phyloP scores from a whole-genome alignment of 495 filamentous ascomycete genomes.

The Penicillium macrosclerotiorum region DNA sequence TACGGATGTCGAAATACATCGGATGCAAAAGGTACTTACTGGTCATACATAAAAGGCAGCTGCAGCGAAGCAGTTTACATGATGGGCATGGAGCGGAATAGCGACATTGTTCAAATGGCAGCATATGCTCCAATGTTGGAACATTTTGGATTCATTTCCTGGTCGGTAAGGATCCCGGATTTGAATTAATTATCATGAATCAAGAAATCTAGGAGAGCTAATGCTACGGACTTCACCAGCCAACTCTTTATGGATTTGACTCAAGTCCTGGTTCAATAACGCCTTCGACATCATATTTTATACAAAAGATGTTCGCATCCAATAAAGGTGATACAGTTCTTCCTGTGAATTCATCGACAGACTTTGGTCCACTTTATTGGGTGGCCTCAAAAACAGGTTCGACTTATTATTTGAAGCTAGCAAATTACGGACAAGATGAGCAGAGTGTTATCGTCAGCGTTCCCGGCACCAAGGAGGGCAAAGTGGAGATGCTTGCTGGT shows the following conservation, averaged over 20 bases:
- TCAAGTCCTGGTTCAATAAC: conserved; percentile 45
- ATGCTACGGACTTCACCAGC: conserved; percentile 17
- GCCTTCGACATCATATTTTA: conserved; percentile 33
- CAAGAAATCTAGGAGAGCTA: neutral
- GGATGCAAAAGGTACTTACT: conserved; percentile 23
- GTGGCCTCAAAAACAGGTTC: conserved; percentile 46
- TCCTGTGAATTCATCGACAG: conserved; percentile 37
- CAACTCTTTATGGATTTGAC: conserved; percentile 41
- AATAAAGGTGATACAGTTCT: conserved; percentile 57
- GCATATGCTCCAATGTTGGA: conserved; percentile 50
- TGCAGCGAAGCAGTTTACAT: conserved; percentile 67
- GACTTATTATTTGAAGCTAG: conserved; percentile 35
- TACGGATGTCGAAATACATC: conserved; percentile 56
- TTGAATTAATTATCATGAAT: neutral
- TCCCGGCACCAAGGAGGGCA: conserved; percentile 22
- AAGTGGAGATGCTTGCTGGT: conserved; percentile 27
- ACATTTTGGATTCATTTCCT: conserved; percentile 43
- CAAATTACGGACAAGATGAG: conserved; percentile 24
- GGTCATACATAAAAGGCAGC: conserved; percentile 53
- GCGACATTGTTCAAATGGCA: conserved; percentile 53
- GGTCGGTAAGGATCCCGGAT: conserved; percentile 30
- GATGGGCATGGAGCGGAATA: conserved; percentile 66
- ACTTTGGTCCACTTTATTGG: conserved; percentile 58
- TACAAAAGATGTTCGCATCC: conserved; percentile 49
- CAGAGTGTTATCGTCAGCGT: conserved; percentile 27